phyloP scores from a whole-genome alignment of 129 eudicot genomes.

The Lactuca sativa region DNA sequence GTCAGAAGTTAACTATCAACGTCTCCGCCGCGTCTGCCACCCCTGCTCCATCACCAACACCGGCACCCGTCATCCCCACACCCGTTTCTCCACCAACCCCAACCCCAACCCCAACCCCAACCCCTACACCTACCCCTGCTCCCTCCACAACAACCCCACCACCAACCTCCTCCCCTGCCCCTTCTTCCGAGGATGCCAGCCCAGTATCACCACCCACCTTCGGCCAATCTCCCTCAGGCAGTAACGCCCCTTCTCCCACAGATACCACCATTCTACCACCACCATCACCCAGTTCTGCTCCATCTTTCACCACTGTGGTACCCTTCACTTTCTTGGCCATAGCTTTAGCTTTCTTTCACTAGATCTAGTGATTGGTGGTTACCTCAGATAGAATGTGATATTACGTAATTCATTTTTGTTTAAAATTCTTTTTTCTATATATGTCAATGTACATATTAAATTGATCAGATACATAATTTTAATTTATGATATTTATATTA shows the following conservation, averaged over 20 bases:
- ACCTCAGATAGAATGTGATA: no score
- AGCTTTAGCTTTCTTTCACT: constrained; percentile 39
- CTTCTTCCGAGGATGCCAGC: constrained; percentile 7
- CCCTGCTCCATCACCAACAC: constrained; percentile 2
- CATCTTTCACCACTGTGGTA: constrained; percentile 31
- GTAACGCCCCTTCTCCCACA: neutral
- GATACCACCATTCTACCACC: constrained; percentile 6
- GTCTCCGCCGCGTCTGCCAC: constrained; percentile 25
- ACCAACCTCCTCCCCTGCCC: constrained; percentile 12
- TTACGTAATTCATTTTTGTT: neutral
- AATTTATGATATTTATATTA: neutral
- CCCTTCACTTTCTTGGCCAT: constrained; percentile 39
- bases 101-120: neutral
- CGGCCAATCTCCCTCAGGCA: constrained; percentile 13
- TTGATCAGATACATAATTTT: neutral
- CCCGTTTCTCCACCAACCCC: constrained; percentile 4
- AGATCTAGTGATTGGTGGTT: constrained; percentile 6
- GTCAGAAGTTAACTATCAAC: constrained; percentile 42
- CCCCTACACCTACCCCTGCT: constrained; percentile 22
- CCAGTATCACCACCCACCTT: constrained; percentile 15
- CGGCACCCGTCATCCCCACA: constrained; percentile 11
- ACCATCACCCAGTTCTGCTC: constrained; percentile 16
- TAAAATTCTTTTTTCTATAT: neutral
- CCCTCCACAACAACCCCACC: constrained; percentile 18
- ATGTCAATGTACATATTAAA: neutral